Percentiles rank a stretch among this genome's conserved stretches.
phyloP scores from a whole-genome alignment of 2,329 filamentous ascomycete genomes.

The Paracorniculantispora psalliotae region DNA sequence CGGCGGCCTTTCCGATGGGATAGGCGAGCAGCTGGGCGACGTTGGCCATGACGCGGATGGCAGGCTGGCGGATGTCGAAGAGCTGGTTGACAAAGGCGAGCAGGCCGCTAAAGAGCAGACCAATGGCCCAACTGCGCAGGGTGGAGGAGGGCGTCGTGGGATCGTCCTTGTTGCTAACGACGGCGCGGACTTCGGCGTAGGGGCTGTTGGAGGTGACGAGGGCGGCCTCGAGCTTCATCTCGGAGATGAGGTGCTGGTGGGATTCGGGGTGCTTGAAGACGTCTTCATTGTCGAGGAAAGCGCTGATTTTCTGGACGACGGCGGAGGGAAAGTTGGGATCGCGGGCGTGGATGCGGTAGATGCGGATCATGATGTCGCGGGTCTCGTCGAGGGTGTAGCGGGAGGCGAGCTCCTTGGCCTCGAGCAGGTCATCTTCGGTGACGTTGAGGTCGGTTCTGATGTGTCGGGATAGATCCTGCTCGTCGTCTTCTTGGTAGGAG shows the following conservation, averaged over 20 bases:
- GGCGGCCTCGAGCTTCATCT: constrained; percentile 29
- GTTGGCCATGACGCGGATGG: constrained; percentile 30
- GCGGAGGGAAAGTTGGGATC: constrained; percentile 25
- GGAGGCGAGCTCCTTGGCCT: constrained; percentile 27
- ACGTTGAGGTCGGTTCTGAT: constrained; percentile 26
- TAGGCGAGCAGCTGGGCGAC: constrained; percentile 34
- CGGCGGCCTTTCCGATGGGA: constrained; percentile 27
- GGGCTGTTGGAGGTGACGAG: constrained; percentile 27
- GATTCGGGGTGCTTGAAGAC: constrained; percentile 35
- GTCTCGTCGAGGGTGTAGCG: constrained; percentile 25
- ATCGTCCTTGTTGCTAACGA: constrained; percentile 35
- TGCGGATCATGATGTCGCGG: constrained; percentile 20
- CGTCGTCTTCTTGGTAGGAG: constrained; percentile 35
- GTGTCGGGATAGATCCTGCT: constrained; percentile 22
- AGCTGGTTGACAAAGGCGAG: constrained; percentile 31
- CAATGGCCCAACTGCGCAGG: constrained; percentile 30
- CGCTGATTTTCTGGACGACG: constrained; percentile 21
- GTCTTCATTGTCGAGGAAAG: constrained; percentile 21
- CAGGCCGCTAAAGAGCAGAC: constrained; percentile 26
- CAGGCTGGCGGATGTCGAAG: constrained; percentile 31
- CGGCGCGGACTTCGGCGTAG: constrained; percentile 32
- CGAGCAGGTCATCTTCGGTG: constrained; percentile 27
- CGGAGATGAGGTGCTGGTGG: constrained; percentile 27
- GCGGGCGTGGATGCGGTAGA: constrained; percentile 22
- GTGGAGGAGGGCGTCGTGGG: constrained; percentile 30